Conservation (phyloP, 1,139 yeast species). For the Yamadazyma trypodendri region DNA sequence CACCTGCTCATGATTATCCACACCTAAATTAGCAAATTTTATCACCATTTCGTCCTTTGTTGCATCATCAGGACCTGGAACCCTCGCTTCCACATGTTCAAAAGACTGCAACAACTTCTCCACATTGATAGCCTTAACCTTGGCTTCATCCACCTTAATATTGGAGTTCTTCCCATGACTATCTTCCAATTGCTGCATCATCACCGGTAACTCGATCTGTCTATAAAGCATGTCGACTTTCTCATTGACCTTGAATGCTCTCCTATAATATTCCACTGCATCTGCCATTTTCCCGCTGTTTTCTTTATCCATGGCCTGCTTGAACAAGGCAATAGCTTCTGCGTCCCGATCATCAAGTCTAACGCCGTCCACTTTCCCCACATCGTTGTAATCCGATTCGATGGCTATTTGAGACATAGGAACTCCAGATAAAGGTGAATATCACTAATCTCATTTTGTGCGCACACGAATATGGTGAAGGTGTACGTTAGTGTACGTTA, state of each 20-base stretch:
- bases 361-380: background rate
- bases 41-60: slow-evolving; percentile 22
- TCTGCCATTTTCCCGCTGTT: slow-evolving; percentile 74
- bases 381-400: slow-evolving; percentile 1
- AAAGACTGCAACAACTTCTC: slow-evolving; percentile 31
- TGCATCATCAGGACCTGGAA: slow-evolving; percentile 25
- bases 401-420: slow-evolving; percentile 5
- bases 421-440: background rate
- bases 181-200: slow-evolving; percentile 22
- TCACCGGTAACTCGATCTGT: slow-evolving; percentile 39
- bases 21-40: slow-evolving; percentile 32
- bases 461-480: background rate
- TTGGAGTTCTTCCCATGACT: slow-evolving; percentile 32
- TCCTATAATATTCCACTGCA: slow-evolving; percentile 71
- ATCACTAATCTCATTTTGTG: background rate
- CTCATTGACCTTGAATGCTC: slow-evolving; percentile 66
- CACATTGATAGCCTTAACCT: slow-evolving; percentile 38
- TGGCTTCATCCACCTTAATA: slow-evolving; percentile 30
- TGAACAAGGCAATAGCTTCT: slow-evolving; percentile 63
- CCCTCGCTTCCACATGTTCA: slow-evolving; percentile 26
- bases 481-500: too few relatives aligned
- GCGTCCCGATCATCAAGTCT: slow-evolving; percentile 4
- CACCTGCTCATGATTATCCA: slow-evolving; percentile 26
- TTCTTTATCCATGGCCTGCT: slow-evolving; percentile 71
- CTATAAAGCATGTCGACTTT: slow-evolving; percentile 71